Evolutionary conservation across 2,329 filamentous ascomycete species (phyloP).

Genomic region (Fusarium burgessii): DNA sequence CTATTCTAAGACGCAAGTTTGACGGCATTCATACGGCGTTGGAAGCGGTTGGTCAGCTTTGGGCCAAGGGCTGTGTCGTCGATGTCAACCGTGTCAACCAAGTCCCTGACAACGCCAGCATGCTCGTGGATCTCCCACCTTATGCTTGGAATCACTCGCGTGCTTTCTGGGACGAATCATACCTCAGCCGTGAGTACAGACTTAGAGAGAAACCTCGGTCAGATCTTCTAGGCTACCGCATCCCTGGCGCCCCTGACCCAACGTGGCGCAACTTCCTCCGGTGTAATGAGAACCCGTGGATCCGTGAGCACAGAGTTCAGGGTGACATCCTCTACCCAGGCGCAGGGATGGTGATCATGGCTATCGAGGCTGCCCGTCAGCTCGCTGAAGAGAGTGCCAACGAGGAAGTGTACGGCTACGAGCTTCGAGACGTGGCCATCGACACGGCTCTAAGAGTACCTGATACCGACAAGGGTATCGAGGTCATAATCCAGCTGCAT

Average conservation of each 20-base stretch:
- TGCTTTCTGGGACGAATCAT: conserved; percentile 52
- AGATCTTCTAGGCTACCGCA: conserved; percentile 43
- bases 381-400: background rate
- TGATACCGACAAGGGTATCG: background rate
- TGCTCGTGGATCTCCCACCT: conserved; percentile 56
- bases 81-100: conserved; percentile 12
- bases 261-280: conserved; percentile 53
- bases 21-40: conserved; percentile 23
- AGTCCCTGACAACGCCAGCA: background rate
- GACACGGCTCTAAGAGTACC: background rate
- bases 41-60: conserved; percentile 29
- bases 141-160: conserved; percentile 46
- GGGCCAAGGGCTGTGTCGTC: conserved; percentile 12
- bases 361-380: conserved; percentile 13
- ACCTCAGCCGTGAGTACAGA: conserved; percentile 42
- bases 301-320: conserved; percentile 57
- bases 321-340: conserved; percentile 56
- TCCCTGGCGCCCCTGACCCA: conserved; percentile 53
- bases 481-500: background rate
- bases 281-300: conserved; percentile 53
- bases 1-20: conserved; percentile 29
- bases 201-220: conserved; percentile 48
- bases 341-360: conserved; percentile 53
- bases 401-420: background rate
- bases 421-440: background rate